These are phyloP conservation scores for Trichocladium antarcticum DNA, from an alignment of 495 filamentous ascomycete genomes.

Conservation along the genomic window DNA sequence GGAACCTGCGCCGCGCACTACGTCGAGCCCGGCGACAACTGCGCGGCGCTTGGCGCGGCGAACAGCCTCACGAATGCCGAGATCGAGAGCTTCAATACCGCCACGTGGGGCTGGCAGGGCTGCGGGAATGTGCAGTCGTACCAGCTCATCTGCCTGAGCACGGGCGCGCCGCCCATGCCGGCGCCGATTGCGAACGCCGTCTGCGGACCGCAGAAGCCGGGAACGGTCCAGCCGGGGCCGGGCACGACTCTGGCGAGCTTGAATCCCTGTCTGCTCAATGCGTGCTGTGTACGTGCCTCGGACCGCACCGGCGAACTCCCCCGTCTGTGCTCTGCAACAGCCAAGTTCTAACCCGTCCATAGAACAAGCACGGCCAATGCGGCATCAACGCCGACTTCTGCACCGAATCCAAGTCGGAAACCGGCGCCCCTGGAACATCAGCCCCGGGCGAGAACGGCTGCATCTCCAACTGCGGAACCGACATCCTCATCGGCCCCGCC, in stretches of 20 bases:
- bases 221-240: slow-evolving; percentile 18
- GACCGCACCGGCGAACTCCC: too few species aligned
- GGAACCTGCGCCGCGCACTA: background rate
- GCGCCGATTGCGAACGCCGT: slow-evolving; percentile 25
- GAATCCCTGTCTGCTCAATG: slow-evolving; percentile 31
- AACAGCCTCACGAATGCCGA: background rate
- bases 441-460: slow-evolving; percentile 31
- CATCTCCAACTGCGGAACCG: slow-evolving; percentile 39
- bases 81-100: too few species aligned
- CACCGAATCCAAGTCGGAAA: slow-evolving; percentile 18
- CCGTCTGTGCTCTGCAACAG: too few species aligned
- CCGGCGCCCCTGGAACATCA: slow-evolving; percentile 32
- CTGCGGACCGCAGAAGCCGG: slow-evolving; percentile 38
- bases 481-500: slow-evolving; percentile 17
- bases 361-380: slow-evolving; percentile 39
- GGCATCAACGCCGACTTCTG: slow-evolving; percentile 42
- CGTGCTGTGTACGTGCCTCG: too few species aligned
- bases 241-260: slow-evolving; percentile 14
- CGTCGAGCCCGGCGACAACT: background rate
- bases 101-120: too few species aligned
- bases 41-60: background rate
- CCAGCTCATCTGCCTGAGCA: slow-evolving; percentile 38
- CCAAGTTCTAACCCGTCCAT: too few species aligned
- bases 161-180: slow-evolving; percentile 39
- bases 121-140: too few species aligned